Evolutionary conservation across 345 rosid genomes (phyloP).

Genomic region (Eucalyptus guilfoylei): DNA sequence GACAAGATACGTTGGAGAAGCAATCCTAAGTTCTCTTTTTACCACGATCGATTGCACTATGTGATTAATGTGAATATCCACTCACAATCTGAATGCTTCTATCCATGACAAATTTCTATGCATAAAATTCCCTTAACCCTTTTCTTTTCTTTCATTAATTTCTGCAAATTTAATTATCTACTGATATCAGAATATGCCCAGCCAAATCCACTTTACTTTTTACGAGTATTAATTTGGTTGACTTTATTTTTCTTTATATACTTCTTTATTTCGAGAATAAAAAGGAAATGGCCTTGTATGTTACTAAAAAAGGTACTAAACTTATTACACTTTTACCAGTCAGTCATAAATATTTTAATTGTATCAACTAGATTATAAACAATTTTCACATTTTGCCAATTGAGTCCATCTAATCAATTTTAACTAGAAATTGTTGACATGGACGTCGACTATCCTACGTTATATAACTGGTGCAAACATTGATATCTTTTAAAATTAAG

Average conservation of each 20-base stretch:
- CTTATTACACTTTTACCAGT: too few species aligned
- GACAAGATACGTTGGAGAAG: not conserved
- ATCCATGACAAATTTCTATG: not conserved
- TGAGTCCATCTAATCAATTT: rapidly evolving
- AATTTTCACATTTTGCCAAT: too few species aligned
- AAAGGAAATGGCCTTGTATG: not conserved
- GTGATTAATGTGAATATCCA: not conserved
- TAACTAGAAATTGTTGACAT: too few species aligned
- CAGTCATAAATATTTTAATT: too few species aligned
- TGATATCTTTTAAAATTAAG: too few species aligned
- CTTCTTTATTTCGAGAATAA: not conserved
- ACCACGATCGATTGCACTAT: not conserved
- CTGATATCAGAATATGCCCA: not conserved
- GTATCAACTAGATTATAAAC: too few species aligned
- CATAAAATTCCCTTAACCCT: not conserved
- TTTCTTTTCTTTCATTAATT: not conserved
- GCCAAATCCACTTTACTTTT: not conserved
- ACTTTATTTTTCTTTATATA: not conserved
- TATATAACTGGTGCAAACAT: too few species aligned
- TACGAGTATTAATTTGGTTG: not conserved
- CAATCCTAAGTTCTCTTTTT: not conserved
- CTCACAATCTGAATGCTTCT: not conserved
- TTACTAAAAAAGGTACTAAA: not conserved
- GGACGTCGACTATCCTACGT: rapidly evolving
- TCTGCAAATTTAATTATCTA: not conserved